Evolutionary conservation across 176 grass and related monocot genomes (phyloP), one percentile per base, ranked within the genome.

Genomic region (Ampelocalamus luodianensis): DNA sequence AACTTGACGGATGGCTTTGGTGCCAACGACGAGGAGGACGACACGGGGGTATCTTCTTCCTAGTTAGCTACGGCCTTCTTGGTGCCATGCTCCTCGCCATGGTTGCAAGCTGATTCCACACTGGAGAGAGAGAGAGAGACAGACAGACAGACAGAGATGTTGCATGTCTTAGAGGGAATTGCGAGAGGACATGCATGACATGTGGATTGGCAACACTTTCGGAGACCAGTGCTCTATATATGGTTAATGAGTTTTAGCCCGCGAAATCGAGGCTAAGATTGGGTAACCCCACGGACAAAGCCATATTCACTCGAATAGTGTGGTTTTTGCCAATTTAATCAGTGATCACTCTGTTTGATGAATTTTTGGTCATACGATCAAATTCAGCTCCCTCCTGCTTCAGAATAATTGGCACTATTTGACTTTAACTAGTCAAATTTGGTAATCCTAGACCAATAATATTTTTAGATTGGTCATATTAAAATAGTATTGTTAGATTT

Each of bases 1-100:
- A 71, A 82, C 58, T 81, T 72, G 81, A 90, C 66, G 29, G 86
- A 75, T 71, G 86, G 81, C 71, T 88, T 91, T 26, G 67, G 76
- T 53, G 79, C 74, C 80, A 82, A 76, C 71, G 90, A 58, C 37
- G 81, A 61, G 43, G 55, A 59, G 55, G 86, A 83, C 48, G 58
- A 79, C 70, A 42, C 39, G 72, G 22, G 39, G 72, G 50, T 71
- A 18, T 20, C 44, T 38, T n/a, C 14, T 43, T 20, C 37, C 74
- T 84, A 84, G 14, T 44, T 84, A 66, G 37, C 68, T 89, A 79
- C 34, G 51, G 22, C 20, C 59, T 23, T 26, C 24, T 76, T 34
- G 82, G 70, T 74, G 69, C 40, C 60, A 81, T 89, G 71, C 40
- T 13, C 63, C 15, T 14, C 78, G 51, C 72, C 64, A 61, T 83